Conservation (phyloP, 306 rosid species). For the Cicer bijugum region DNA sequence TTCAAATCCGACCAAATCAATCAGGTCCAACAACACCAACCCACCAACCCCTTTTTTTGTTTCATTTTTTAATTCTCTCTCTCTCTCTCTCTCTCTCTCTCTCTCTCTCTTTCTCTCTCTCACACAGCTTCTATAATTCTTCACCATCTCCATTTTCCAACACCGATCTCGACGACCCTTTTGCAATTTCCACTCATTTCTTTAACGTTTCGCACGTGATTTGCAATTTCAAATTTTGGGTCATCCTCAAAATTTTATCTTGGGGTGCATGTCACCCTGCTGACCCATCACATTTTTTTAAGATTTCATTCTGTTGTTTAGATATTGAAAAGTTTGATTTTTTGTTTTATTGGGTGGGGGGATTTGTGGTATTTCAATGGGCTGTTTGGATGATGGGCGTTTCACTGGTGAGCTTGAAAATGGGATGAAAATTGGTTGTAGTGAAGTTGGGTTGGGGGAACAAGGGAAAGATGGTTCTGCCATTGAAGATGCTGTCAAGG, state of each 20-base stretch:
- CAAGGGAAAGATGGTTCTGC: constrained; percentile 51
- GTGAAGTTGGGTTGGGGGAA: constrained; percentile 50
- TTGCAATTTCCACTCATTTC: background rate
- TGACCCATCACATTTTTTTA: background rate
- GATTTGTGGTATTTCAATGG: constrained; percentile 61
- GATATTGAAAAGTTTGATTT: background rate
- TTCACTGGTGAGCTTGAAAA: constrained; percentile 65
- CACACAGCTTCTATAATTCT: background rate
- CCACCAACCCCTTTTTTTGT: constrained; percentile 6
- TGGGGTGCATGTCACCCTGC: constrained; percentile 16
- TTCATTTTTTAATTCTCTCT: background rate
- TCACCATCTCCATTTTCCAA: background rate
- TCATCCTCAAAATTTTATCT: background rate
- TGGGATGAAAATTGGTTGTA: constrained; percentile 52
- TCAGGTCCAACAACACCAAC: constrained; percentile 5
- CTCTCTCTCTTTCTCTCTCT: background rate
- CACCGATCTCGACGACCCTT: constrained; percentile 15
- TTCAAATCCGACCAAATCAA: constrained; percentile 3
- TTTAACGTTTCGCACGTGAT: background rate
- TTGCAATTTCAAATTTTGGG: constrained; percentile 10
- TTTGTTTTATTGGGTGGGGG: background rate
- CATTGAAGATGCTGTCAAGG: constrained; percentile 81
- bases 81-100: background rate
- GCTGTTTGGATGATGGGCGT: constrained; percentile 80
- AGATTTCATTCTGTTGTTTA: constrained; percentile 13